Percentiles rank a stretch among this genome's conserved stretches.
Evolutionary conservation across 768 basidiomycete species (phyloP).

Genomic region (Lactarius psammicola): DNA sequence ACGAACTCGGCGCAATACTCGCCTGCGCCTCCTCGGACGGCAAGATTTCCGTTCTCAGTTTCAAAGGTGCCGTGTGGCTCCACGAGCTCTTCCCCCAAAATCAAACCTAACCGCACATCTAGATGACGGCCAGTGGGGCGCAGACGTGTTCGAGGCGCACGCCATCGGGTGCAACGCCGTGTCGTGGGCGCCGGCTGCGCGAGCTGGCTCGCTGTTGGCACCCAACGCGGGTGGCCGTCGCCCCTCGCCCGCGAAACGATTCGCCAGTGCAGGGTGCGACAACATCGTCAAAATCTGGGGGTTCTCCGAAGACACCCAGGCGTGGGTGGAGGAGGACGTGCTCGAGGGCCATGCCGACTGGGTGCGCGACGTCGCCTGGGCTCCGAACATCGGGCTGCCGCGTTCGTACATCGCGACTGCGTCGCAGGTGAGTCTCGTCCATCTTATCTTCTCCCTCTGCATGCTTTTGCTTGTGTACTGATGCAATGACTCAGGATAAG

Average conservation of each 20-base stretch:
- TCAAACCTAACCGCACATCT: conserved; percentile 12
- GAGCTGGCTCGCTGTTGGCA: conserved; percentile 80
- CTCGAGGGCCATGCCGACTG: conserved; percentile 95
- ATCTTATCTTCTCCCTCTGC: neutral
- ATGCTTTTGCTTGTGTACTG: neutral
- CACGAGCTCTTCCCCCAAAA: neutral
- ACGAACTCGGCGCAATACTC: conserved; percentile 93
- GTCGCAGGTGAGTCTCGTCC: conserved; percentile 60
- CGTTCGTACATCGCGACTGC: conserved; percentile 95
- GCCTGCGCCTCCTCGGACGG: conserved; percentile 98
- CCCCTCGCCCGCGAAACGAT: conserved; percentile 69
- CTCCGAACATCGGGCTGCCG: conserved; percentile 93
- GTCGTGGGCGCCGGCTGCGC: conserved; percentile 93
- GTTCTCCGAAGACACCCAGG: conserved; percentile 81
- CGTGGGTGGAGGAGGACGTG: conserved; percentile 88
- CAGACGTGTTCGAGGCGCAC: conserved; percentile 93
- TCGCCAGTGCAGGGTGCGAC: conserved; percentile 95
- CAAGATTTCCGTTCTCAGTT: conserved; percentile 92
- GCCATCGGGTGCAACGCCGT: conserved; percentile 96
- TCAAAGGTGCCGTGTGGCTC: conserved; percentile 72
- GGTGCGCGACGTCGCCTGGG: conserved; percentile 99
- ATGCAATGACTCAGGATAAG: conserved; percentile 51
- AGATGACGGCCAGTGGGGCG: conserved; percentile 98
- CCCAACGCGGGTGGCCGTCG: conserved; percentile 49
- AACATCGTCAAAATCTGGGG: conserved; percentile 94